Conservation (phyloP, 2,329 filamentous ascomycete genomes). For the Stachybotrys elegans region DNA sequence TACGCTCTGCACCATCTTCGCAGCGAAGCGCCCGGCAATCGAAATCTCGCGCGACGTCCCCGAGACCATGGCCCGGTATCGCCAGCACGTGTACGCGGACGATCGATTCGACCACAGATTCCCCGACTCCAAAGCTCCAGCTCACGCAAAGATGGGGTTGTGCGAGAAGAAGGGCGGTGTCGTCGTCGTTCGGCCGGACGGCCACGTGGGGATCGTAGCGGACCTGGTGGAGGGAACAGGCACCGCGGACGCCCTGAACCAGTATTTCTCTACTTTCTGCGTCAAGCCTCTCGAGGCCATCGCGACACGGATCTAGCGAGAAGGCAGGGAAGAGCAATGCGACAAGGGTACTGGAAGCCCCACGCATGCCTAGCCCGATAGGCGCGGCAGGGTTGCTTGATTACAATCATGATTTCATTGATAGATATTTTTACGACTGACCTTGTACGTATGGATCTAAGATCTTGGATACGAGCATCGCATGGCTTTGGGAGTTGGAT, state of each 20-base stretch:
- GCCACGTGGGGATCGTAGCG: constrained; percentile 76
- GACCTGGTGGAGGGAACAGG: constrained; percentile 69
- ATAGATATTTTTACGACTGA: no score
- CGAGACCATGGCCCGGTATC: constrained; percentile 65
- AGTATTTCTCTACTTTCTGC: constrained; percentile 73
- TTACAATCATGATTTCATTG: no score
- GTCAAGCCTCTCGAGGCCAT: constrained; percentile 49
- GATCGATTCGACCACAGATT: constrained; percentile 70
- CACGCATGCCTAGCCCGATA: no score
- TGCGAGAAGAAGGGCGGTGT: constrained; percentile 69
- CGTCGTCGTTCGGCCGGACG: constrained; percentile 80
- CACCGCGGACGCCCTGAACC: constrained; percentile 76
- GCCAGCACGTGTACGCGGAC: constrained; percentile 81
- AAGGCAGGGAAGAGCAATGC: no score
- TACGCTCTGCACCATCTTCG: constrained; percentile 72
- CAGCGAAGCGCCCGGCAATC: constrained; percentile 60
- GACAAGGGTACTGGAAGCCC: no score
- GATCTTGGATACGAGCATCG: no score
- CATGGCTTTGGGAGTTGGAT: no score
- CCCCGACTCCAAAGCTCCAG: constrained; percentile 64
- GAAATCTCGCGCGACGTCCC: constrained; percentile 71
- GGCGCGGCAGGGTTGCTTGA: no score
- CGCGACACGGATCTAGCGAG: constrained; percentile 5
- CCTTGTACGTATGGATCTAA: no score
- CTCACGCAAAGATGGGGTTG: constrained; percentile 84